Conservation (phyloP, 2,329 filamentous ascomycete species). For the Diaporthe citri region DNA sequence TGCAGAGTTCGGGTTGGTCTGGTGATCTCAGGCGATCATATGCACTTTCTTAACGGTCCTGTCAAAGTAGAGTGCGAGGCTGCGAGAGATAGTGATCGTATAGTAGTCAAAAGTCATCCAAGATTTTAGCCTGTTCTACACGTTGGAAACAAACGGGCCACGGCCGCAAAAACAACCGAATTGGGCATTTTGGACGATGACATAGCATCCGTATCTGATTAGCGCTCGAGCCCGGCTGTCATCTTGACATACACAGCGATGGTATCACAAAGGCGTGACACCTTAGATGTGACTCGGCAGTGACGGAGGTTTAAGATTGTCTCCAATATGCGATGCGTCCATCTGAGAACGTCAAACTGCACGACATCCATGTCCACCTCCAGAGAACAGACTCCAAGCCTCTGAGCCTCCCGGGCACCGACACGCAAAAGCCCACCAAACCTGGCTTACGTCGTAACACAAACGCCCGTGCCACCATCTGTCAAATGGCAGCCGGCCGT, state of each 20-base stretch:
- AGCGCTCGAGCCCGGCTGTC: background rate
- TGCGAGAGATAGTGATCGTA: background rate
- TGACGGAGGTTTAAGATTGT: slow-evolving; percentile 31
- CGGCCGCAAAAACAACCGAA: slow-evolving; percentile 1
- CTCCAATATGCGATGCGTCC: slow-evolving; percentile 26
- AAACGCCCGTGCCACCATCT: slow-evolving; percentile 1
- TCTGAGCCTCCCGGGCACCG: background rate
- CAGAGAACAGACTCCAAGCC: slow-evolving; percentile 4
- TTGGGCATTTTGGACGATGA: background rate
- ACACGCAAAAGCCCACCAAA: background rate
- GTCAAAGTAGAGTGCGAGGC: background rate
- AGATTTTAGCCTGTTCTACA: slow-evolving; percentile 3
- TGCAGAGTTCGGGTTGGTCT: slow-evolving; percentile 8
- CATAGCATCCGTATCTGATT: background rate
- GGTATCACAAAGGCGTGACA: slow-evolving; percentile 18
- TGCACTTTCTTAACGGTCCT: background rate
- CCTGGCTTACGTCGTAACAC: background rate
- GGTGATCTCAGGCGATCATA: slow-evolving; percentile 18
- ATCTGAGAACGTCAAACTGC: slow-evolving; percentile 20
- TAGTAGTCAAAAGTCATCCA: background rate
- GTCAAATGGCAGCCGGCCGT: slow-evolving; percentile 21
- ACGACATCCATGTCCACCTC: slow-evolving; percentile 10
- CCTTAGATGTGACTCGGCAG: slow-evolving; percentile 26
- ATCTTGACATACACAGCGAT: background rate
- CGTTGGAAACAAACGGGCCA: background rate